A percentile compares a stretch with the other conserved stretches of the same genome.
phyloP scores from a whole-genome alignment of 139 green algal genomes.

The Tetradesmus lagerheimii region DNA sequence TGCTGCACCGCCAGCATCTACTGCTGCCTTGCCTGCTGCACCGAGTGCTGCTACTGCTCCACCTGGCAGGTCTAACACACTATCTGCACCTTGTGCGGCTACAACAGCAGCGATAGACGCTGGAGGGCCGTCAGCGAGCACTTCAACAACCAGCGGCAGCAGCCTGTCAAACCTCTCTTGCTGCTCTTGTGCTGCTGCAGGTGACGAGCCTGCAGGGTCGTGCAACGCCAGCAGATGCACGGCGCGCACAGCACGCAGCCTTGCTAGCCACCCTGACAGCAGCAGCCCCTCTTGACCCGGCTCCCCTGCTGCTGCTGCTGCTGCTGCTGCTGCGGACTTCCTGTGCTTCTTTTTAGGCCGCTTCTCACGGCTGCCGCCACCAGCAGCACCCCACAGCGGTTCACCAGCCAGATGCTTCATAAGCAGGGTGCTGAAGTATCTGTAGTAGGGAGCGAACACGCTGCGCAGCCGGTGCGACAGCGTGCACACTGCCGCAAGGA shows the following conservation, averaged over 20 bases:
- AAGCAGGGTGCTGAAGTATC: slow-evolving; percentile 69
- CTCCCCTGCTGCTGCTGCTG: slow-evolving; percentile 26
- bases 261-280: slow-evolving; percentile 61
- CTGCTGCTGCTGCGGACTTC: slow-evolving; percentile 17
- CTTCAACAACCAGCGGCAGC: slow-evolving; percentile 73
- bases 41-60: slow-evolving; percentile 40
- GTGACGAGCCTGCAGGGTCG: slow-evolving; percentile 77
- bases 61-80: slow-evolving; percentile 47
- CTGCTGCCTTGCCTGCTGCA: slow-evolving; percentile 20
- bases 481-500: slow-evolving; percentile 68
- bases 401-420: slow-evolving; percentile 64
- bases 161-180: slow-evolving; percentile 73
- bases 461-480: slow-evolving; percentile 81
- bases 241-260: slow-evolving; percentile 70
- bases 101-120: slow-evolving; percentile 2
- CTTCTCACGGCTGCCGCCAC: background rate
- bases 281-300: background rate
- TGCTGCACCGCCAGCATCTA: background rate
- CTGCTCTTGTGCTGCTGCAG: slow-evolving; percentile 75
- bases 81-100: slow-evolving; percentile 37
- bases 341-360: slow-evolving; percentile 67
- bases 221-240: slow-evolving; percentile 90
- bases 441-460: slow-evolving; percentile 91
- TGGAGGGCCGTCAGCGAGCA: slow-evolving; percentile 51
- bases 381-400: background rate